Base-by-base conservation (phyloP, 495 filamentous ascomycete species). In the Penicillium arizonense region DNA sequence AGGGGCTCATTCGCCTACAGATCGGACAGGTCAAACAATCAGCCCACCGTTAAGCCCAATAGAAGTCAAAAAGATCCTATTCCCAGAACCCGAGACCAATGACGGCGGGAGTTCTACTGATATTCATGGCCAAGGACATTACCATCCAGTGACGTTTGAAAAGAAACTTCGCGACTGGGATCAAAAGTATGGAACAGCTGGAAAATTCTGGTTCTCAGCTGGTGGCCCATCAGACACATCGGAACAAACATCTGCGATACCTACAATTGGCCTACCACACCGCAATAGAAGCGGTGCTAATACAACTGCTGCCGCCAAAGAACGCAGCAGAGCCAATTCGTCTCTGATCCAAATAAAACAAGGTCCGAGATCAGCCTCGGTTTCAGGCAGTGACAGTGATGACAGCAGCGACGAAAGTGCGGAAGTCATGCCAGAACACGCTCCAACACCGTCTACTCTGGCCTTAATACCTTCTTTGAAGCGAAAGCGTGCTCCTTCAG, bases 21-120 rank as follows among this genome's bases (percentile, higher is more conserved):
- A 52, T n/a, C 58, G 59, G 14, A 42, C 59, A 6, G 54, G 58
- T 18, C 68, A 71, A 53, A 62, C 70, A 21, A 70, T 75, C 44
- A 82, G 77, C 42, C 75, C 77, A 21, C 78, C 79, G 20, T 56
- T 81, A 13, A 80, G 76, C 45, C 78, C 79, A 32, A 63, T 73
- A 14, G 70, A 74, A 38, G 67, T 82, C 23, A 75, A 77, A 48
- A 73, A 73, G 49, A 79, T 77, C 20, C 58, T 82, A 1, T 71
- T 80, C 23, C 59, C 76, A 10, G 59, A 59, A 16, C 39, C 59
- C 5, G 52, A 59, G 46, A 20, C 38, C 14, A 47, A 59, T n/a
- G 44, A 48, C 5, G 32, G 28, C 16, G 53, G 4, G 28, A 2
- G 4, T 7, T 21, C 44, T 18, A 50, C 58, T 16, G 37, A 55